Evolutionary conservation across 352 stramenopile genomes (phyloP).

Genomic region (Pythium dissotocum): DNA sequence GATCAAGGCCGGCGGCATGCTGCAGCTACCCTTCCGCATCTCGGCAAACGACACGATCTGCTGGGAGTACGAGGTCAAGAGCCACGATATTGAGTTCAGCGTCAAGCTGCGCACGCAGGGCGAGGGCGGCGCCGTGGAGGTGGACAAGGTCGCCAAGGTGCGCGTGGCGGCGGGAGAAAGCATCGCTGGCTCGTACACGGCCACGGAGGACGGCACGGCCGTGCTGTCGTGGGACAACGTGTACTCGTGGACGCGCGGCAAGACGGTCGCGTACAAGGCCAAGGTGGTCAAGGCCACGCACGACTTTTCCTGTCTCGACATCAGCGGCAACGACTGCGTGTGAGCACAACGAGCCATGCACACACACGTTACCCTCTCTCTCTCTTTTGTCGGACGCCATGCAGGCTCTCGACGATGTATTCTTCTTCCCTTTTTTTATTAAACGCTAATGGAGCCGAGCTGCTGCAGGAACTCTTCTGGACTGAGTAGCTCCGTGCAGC

Average conservation of each 20-base stretch:
- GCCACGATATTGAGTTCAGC: slow-evolving; percentile 62
- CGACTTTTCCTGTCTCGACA: slow-evolving; percentile 74
- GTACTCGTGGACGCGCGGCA: slow-evolving; percentile 68
- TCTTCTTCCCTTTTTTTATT: slow-evolving; percentile 16
- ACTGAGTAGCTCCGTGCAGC: slow-evolving; percentile 88
- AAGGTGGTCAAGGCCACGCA: slow-evolving; percentile 78
- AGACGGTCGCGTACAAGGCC: slow-evolving; percentile 75
- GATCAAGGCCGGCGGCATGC: slow-evolving; percentile 54
- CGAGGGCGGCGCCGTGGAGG: slow-evolving; percentile 59
- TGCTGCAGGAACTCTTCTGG: slow-evolving; percentile 89
- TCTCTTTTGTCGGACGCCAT: neutral
- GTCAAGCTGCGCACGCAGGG: slow-evolving; percentile 77
- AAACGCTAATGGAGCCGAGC: slow-evolving; percentile 68
- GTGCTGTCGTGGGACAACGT: slow-evolving; percentile 78
- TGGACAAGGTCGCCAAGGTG: slow-evolving; percentile 48
- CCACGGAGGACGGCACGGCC: slow-evolving; percentile 60
- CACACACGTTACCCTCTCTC: neutral
- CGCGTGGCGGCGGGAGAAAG: slow-evolving; percentile 40
- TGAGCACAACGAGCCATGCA: slow-evolving; percentile 19
- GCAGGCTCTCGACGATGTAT: slow-evolving; percentile 3
- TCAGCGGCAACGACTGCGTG: slow-evolving; percentile 72
- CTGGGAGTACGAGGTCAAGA: slow-evolving; percentile 73
- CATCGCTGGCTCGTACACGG: slow-evolving; percentile 60
- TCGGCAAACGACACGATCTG: slow-evolving; percentile 70
- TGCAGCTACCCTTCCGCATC: slow-evolving; percentile 76